phyloP scores from a whole-genome alignment of 2,329 filamentous ascomycete species.

The Arthrinium puccinioides region DNA sequence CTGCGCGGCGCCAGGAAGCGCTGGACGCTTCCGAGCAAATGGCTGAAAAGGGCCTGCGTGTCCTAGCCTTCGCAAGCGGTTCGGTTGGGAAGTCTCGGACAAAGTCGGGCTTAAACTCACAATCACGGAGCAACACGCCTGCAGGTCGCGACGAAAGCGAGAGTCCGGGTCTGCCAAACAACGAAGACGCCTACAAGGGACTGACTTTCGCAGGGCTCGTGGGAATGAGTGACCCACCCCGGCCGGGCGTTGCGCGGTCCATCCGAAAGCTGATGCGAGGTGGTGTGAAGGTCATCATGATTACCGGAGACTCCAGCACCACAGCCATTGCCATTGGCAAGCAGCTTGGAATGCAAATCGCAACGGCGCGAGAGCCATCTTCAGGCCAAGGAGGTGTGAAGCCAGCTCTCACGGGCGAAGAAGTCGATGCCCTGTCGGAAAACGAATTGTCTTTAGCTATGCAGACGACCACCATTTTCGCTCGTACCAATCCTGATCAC shows the following conservation, averaged over 20 bases:
- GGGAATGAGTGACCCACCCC: conserved; percentile 94
- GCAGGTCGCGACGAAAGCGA: conserved; percentile 27
- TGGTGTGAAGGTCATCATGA: conserved; percentile 97
- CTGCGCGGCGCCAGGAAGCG: conserved; percentile 65
- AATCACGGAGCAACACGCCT: conserved; percentile 46
- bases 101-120: conserved; percentile 31
- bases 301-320: conserved; percentile 92
- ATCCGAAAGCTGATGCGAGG: conserved; percentile 88
- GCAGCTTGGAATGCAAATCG: conserved; percentile 89
- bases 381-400: conserved; percentile 53
- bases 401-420: conserved; percentile 77
- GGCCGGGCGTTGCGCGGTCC: conserved; percentile 81
- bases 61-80: conserved; percentile 90
- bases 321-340: conserved; percentile 90
- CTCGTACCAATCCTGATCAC: conserved; percentile 91
- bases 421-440: conserved; percentile 88
- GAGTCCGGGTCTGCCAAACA: conserved; percentile 33
- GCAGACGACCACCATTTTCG: conserved; percentile 86
- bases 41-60: conserved; percentile 82
- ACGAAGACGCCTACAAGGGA: conserved; percentile 71
- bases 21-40: conserved; percentile 75
- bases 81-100: conserved; percentile 42
- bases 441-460: conserved; percentile 79
- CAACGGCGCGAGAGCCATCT: conserved; percentile 41
- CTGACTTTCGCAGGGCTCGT: conserved; percentile 88